Evolutionary conservation across 2,329 filamentous ascomycete genomes (phyloP), one percentile per base, ranked within the genome.

Genomic region (Trichophyton rubrum): DNA sequence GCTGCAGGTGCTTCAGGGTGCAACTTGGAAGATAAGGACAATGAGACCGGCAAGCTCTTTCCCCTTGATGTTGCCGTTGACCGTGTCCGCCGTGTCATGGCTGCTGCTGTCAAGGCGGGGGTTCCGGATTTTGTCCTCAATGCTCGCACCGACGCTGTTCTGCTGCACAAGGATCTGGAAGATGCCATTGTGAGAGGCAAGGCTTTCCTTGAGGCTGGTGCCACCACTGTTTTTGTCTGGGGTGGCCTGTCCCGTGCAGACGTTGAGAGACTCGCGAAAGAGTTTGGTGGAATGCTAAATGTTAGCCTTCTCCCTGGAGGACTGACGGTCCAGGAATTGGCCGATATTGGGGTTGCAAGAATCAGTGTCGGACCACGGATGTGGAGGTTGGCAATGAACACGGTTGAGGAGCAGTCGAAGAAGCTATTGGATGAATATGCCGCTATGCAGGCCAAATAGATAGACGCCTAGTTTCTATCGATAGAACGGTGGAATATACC

Each of bases 211-310:
- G 77, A 74, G 0, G 81, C 81, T 1, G 83, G 83, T 0, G 83
- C 83, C 0, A 80, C 77, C 11, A 84, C 79, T 0, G 76, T 83
- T 0, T 85, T 85, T 71, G 81, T 84, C 58, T 85, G 81, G 82
- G 82, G 82, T 13, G 80, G 76, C 0, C 66, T 82, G 11, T 72
- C 72, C 11, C 73, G 68, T 11, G 74, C 72, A 0, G 81, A 83
- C 68, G 75, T 82, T 1, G 68, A 73, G 67, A 69, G 66, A 47
- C 66, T 84, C 64, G 79, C 78, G 1, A 68, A 71, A 59, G 79
- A 75, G 53, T 75, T 84, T 53, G 74, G 73, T 2, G 81, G 81
- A 0, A 73, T 70, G 56, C 67, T 84, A 13, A 78, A 79, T 59
- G 79, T 83, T 9, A 77, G 77, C 61, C 66, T 78, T 62, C 71